Base-by-base conservation (phyloP, 2,329 filamentous ascomycete species). In the Fusarium solani-melongenae region DNA sequence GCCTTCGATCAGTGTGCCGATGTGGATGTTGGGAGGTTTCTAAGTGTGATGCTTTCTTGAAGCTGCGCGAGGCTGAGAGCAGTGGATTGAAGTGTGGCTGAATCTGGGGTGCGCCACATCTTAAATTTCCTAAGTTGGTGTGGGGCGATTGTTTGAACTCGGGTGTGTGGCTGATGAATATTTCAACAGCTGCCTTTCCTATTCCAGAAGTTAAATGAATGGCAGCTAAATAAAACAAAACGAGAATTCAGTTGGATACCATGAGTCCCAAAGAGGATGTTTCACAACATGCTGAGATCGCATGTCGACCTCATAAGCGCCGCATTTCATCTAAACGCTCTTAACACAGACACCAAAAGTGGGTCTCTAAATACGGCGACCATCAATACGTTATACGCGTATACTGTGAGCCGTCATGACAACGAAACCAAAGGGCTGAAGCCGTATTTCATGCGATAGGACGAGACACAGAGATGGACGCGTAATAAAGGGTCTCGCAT, bases 41-140 rank as follows among this genome's bases (percentile, higher is more conserved):
- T 24, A 57, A 59, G 55, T 29, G 49, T 27, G 38, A 27, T 63
- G 34, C 44, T 41, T 59, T 44, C 62, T 29, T 61, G 58, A 66
- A 72, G 68, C 49, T 69, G 46, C 38, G 56, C 62, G 58, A 74
- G 71, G 71, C 65, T 74, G 44, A 57, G 64, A 31, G 17, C 27
- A 51, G 49, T 20, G 27, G 49, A 53, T 53, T 31, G 27, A 53
- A 53, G 27, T 53, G 49, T 53, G 49, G 49, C 49, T 31, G 49
- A 33, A 53, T 27, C 49, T 33, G 27, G 49, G 17, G 27, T 6
- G 49, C 49, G 17, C 49, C 49, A 53, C 49, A 53, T 9, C 0
- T 51, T 53, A n/a, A 31, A 31, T 29, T 53, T 14, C 46, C 24
- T 17, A 51, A 51, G 5, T 8, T 5, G 24, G 46, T 44, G 20